A percentile compares a stretch with the other conserved stretches of the same genome.
These are phyloP conservation scores for Microsporum ferrugineum DNA, from an alignment of 2,329 filamentous ascomycete genomes.

Conservation along the genomic window DNA sequence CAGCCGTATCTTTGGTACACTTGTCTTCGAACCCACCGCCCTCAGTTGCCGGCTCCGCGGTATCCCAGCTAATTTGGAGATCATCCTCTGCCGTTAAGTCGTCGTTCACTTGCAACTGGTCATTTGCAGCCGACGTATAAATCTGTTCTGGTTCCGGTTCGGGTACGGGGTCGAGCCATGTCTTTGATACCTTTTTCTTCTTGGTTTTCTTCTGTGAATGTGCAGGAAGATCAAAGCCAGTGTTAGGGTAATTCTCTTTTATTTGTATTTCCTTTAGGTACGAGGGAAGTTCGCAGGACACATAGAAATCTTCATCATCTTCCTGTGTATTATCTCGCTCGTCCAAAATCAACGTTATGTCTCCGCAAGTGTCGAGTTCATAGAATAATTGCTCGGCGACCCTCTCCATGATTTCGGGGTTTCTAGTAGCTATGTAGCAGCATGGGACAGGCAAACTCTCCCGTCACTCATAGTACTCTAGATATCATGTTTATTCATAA, in stretches of 20 bases:
- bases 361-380: background rate
- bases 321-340: background rate
- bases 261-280: background rate
- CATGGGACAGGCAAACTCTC: too few species aligned
- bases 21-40: background rate
- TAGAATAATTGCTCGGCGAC: background rate
- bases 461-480: too few species aligned
- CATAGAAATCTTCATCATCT: background rate
- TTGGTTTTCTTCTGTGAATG: background rate
- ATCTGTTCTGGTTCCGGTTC: background rate
- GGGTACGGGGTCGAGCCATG: background rate
- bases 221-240: background rate
- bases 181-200: background rate
- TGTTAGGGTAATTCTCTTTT: background rate
- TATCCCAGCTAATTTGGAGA: background rate
- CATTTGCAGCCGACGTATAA: background rate
- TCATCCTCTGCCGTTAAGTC: background rate
- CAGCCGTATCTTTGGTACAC: too few species aligned
- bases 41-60: background rate
- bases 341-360: background rate
- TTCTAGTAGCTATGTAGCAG: background rate
- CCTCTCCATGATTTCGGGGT: background rate
- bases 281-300: background rate
- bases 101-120: background rate
- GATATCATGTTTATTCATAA: too few species aligned